A percentile compares a stretch with the other conserved stretches of the same genome.
Conservation (phyloP, 192 early-diverging fungal species). For the Funneliformis mosseae region DNA sequence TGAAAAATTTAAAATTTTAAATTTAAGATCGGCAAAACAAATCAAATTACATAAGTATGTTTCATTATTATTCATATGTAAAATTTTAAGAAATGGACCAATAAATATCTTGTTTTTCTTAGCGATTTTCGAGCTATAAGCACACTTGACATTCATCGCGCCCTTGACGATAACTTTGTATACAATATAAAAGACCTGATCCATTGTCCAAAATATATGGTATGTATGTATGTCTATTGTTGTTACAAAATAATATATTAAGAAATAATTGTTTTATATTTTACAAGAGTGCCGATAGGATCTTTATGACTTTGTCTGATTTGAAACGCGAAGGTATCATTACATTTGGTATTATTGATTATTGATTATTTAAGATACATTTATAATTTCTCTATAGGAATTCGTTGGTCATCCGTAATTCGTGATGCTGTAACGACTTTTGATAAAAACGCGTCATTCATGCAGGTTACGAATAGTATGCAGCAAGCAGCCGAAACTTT, state of each 20-base stretch:
- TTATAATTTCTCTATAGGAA: neutral
- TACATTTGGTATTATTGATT: neutral
- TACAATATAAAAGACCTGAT: neutral
- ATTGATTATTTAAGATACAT: neutral
- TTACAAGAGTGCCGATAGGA: neutral
- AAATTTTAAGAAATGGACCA: neutral
- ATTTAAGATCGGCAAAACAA: slow-evolving; percentile 8
- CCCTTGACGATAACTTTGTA: slow-evolving; percentile 14
- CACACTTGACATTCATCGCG: slow-evolving; percentile 17
- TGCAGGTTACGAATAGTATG: neutral
- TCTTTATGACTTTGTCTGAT: neutral
- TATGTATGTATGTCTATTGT: neutral
- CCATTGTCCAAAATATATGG: neutral
- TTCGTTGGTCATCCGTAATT: neutral
- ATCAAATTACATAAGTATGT: slow-evolving; percentile 17
- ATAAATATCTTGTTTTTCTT: neutral
- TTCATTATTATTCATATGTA: neutral
- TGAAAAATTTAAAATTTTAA: slow-evolving; percentile 4
- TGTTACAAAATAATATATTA: neutral
- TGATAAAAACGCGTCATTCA: neutral
- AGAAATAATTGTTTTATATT: neutral
- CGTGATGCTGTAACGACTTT: neutral
- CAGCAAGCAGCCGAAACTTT: neutral
- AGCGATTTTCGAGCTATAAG: neutral
- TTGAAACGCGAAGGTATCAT: slow-evolving; percentile 21